Base-by-base conservation (phyloP, 768 basidiomycete genomes). In the Terana coerulea region DNA sequence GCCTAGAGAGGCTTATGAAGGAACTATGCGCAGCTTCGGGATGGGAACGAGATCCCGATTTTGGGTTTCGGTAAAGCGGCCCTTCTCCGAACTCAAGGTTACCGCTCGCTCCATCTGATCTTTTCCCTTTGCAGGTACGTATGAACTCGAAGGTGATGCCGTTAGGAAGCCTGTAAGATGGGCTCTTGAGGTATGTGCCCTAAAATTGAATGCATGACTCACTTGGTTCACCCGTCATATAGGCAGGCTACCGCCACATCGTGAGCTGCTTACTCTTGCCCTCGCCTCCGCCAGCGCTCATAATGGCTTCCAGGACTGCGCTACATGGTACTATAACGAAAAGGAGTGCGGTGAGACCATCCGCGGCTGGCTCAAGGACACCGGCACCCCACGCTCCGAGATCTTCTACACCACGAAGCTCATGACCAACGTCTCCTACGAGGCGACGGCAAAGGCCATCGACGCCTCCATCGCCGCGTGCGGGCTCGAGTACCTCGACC, bases 341-440 rank as follows among this genome's bases (percentile, higher is more conserved):
- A 68, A 64, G 41, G 79, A 84, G 55, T 80, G 78, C 50, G 84
- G 86, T 4, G 65, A 71, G 22, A 85, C 83, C 25, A 80, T 89
- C 60, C 68, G 68, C 50, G 75, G 77, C 55, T 84, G 80, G 60
- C 75, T 78, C 64, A 57, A 65, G 9, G 63, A 65, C 39, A 64
- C 74, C n/a, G 67, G 68, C 47, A 75, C 75, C 9, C 77, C 80
- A 43, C 80, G 84, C 24, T 67, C 70, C 10, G 77, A 77, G 17
- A 75, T 91, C 59, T 86, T 80, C 71, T 85, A 79, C 65, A 86
- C 83, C 26, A 86, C 84, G 17, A 87, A 89, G 67, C 73, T 86
- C 44, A 83, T 75, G 67, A 55, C 65, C 45, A 88, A 88, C 65
- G 61, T 69, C 34, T 75, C 75, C 22, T 80, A 82, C 61, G 70